Evolutionary conservation across 495 filamentous ascomycete species (phyloP).

Genomic region (Bathelium albidoporum): DNA sequence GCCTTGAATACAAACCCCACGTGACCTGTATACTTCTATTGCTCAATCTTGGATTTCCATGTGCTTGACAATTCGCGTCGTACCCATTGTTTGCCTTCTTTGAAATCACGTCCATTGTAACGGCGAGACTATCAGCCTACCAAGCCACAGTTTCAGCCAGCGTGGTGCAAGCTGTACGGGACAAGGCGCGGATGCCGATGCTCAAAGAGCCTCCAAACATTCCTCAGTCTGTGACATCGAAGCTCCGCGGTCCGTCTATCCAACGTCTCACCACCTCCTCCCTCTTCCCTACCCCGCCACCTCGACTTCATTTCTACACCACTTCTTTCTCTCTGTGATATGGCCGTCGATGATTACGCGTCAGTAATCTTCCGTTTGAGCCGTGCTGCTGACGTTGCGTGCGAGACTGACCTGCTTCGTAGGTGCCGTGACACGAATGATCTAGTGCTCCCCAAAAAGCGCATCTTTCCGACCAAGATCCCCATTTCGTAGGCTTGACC

Average conservation of each 20-base stretch:
- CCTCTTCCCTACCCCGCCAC: not conserved
- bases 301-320: not conserved
- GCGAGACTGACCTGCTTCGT: not conserved
- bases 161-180: too few relatives aligned
- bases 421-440: constrained; percentile 50
- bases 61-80: not conserved
- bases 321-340: not conserved
- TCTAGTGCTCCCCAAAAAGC: constrained; percentile 51
- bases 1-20: not conserved
- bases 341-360: not conserved
- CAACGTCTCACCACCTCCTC: not conserved
- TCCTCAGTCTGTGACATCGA: not conserved
- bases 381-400: not conserved
- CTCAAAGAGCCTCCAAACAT: not conserved
- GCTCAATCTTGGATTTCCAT: too few relatives aligned
- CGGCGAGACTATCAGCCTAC: too few relatives aligned
- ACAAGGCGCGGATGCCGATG: not conserved
- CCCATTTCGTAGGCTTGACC: constrained; percentile 52
- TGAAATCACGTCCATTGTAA: not conserved
- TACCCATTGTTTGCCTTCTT: not conserved
- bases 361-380: not conserved
- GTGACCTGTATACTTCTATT: not conserved
- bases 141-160: too few relatives aligned
- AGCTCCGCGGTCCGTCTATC: not conserved
- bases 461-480: constrained; percentile 66